Base-by-base conservation (phyloP, 352 stramenopile species). In the Globisporangium radiosum region DNA sequence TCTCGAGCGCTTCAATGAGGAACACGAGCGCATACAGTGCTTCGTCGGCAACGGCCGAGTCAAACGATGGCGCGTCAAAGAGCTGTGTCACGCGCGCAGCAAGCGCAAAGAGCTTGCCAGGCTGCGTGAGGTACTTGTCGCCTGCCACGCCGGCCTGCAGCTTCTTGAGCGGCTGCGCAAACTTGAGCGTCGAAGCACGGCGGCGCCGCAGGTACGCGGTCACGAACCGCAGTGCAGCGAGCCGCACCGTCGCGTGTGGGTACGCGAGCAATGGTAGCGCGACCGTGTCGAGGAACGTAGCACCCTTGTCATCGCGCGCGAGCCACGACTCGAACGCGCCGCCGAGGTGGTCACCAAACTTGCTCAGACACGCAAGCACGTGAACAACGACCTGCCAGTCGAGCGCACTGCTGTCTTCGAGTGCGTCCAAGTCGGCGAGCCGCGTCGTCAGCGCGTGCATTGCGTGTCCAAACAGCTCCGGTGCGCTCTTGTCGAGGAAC, bases 221-320 rank as follows among this genome's bases (percentile, higher is more conserved):
- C 50, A 94, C 25, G 42, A 91, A 64, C 19, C 69, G 66, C 14
- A 87, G 62, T 13, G 83, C 75, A 4, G 75, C 65, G 11, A 87
- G 68, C 47, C 85, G 85, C 59, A 96, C 86, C 65, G 76, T 77
- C 5, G 71, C 73, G 56, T 96, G 87, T 0, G 86, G 87, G 57
- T 88, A 94, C 57, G 87, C 73, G 44, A 90, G 63, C 40, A 94
- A 58, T 17, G 72, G 68, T 14, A 88, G 64, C 43, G 81, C 67
- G 5, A 88, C 69, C 13, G 64, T 61, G 47, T 86, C 72, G 17
- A 89, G 19, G 42, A 90, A 78, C 56, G 58, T 57, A 49, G 50
- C 50, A 60, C 68, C 6, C 2, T 33, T 2, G 43, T 53, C 17
- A 59, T 66, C 47, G 14, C 42, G 52, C 25, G 72, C 67, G 13